A percentile compares a stretch with the other conserved stretches of the same genome.
phyloP scores from a whole-genome alignment of 2,329 filamentous ascomycete genomes.

The Sphaerulina musiva region DNA sequence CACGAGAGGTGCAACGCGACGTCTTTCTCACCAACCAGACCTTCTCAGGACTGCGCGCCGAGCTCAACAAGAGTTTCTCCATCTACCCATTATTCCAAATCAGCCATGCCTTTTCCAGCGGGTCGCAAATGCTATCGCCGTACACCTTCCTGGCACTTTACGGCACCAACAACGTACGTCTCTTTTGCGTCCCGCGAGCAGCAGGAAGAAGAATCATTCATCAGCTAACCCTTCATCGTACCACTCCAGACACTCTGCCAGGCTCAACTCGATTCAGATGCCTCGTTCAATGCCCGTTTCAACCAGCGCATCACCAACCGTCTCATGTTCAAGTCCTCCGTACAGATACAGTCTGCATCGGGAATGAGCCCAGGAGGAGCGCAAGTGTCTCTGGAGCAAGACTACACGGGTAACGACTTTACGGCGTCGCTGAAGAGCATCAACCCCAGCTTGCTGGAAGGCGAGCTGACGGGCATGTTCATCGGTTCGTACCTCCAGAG shows the following conservation, averaged over 20 bases:
- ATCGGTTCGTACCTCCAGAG: slow-evolving; percentile 95
- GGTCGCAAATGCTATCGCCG: slow-evolving; percentile 78
- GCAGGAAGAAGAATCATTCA: neutral
- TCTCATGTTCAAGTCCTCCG: slow-evolving; percentile 78
- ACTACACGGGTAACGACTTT: slow-evolving; percentile 91
- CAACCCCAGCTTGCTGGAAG: slow-evolving; percentile 90
- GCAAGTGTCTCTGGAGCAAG: slow-evolving; percentile 89
- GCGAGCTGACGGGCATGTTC: slow-evolving; percentile 87
- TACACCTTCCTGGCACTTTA: slow-evolving; percentile 94
- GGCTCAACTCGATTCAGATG: slow-evolving; percentile 90
- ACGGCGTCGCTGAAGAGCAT: slow-evolving; percentile 86
- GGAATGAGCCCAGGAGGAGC: slow-evolving; percentile 61
- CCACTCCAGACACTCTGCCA: slow-evolving; percentile 75
- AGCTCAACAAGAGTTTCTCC: slow-evolving; percentile 94
- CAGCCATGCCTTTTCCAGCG: slow-evolving; percentile 93
- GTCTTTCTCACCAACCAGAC: slow-evolving; percentile 94
- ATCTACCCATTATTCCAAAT: slow-evolving; percentile 91
- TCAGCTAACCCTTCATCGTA: slow-evolving; percentile 13
- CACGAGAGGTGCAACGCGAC: slow-evolving; percentile 90
- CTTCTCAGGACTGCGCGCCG: slow-evolving; percentile 92
- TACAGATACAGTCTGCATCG: slow-evolving; percentile 65
- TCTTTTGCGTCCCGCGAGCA: neutral
- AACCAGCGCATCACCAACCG: slow-evolving; percentile 83
- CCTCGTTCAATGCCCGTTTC: slow-evolving; percentile 76
- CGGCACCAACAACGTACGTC: slow-evolving; percentile 74